Evolutionary conservation across 179 eudicot species (phyloP).

Genomic region (Corrigiola litoralis): DNA sequence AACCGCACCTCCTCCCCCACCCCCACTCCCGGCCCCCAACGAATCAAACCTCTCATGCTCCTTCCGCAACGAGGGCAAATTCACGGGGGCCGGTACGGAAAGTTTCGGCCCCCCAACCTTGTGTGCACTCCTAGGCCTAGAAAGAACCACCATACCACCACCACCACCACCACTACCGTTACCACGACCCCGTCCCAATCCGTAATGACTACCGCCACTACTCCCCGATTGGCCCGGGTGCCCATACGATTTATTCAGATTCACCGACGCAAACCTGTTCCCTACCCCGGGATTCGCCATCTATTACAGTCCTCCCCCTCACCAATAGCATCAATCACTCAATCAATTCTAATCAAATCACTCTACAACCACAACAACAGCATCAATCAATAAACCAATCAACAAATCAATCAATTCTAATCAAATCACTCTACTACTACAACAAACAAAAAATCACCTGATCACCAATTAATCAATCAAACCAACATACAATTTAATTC

Average conservation of each 20-base stretch:
- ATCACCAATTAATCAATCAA: too few species aligned
- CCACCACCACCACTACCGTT: slow-evolving; percentile 42
- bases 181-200: slow-evolving; percentile 44
- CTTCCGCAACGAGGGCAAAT: slow-evolving; percentile 89
- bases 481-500: too few species aligned
- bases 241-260: slow-evolving; percentile 93
- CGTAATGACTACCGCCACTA: slow-evolving; percentile 40
- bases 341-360: not conserved
- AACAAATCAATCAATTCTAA: too few species aligned
- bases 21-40: slow-evolving; percentile 56
- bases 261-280: slow-evolving; percentile 71
- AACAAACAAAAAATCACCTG: too few species aligned
- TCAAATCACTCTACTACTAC: too few species aligned
- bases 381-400: too few species aligned
- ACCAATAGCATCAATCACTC: slow-evolving; percentile 41
- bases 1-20: slow-evolving; percentile 37
- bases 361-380: not conserved
- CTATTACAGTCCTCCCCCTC: slow-evolving; percentile 27
- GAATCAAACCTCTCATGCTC: slow-evolving; percentile 86
- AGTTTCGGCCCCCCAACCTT: slow-evolving; percentile 68
- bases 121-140: slow-evolving; percentile 61
- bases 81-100: slow-evolving; percentile 99
- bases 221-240: slow-evolving; percentile 29
- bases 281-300: slow-evolving; percentile 87
- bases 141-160: slow-evolving; percentile 84